These are phyloP conservation scores for Clavispora santaluciae DNA, from an alignment of 805 yeast genomes.

Conservation along the genomic window DNA sequence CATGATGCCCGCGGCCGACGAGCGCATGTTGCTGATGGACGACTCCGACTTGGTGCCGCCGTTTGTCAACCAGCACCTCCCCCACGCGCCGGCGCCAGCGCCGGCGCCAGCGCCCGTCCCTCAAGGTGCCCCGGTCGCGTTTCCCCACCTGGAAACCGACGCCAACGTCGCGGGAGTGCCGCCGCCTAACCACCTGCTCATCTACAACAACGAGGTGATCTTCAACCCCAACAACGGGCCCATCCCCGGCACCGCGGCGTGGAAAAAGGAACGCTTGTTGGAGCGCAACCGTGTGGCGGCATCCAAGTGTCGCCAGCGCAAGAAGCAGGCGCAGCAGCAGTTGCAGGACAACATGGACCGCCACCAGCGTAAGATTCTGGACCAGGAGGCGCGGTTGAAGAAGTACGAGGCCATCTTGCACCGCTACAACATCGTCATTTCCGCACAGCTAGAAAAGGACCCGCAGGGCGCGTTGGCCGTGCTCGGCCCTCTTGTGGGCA, in stretches of 20 bases:
- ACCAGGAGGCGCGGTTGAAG: slow-evolving; percentile 15
- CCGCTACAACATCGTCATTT: slow-evolving; percentile 17
- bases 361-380: slow-evolving; percentile 40
- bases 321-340: slow-evolving; percentile 64
- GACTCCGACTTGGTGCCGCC: neutral
- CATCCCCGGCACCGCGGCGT: slow-evolving; percentile 60
- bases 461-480: slow-evolving; percentile 8
- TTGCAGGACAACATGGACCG: slow-evolving; percentile 56
- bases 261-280: slow-evolving; percentile 59
- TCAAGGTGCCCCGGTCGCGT: neutral
- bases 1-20: neutral
- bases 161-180: slow-evolving; percentile 36
- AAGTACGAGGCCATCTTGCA: slow-evolving; percentile 19
- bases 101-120: neutral
- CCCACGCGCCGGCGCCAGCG: neutral
- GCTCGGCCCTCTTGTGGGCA: slow-evolving; percentile 8
- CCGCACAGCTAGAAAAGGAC: slow-evolving; percentile 13
- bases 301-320: slow-evolving; percentile 61
- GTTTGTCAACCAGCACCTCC: neutral
- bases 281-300: slow-evolving; percentile 69
- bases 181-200: slow-evolving; percentile 47
- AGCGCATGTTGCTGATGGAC: neutral
- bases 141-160: neutral
- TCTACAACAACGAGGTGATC: slow-evolving; percentile 52
- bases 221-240: slow-evolving; percentile 51